Base-by-base conservation (phyloP, 148 eudicot genomes). In the Amaranthus cruentus region DNA sequence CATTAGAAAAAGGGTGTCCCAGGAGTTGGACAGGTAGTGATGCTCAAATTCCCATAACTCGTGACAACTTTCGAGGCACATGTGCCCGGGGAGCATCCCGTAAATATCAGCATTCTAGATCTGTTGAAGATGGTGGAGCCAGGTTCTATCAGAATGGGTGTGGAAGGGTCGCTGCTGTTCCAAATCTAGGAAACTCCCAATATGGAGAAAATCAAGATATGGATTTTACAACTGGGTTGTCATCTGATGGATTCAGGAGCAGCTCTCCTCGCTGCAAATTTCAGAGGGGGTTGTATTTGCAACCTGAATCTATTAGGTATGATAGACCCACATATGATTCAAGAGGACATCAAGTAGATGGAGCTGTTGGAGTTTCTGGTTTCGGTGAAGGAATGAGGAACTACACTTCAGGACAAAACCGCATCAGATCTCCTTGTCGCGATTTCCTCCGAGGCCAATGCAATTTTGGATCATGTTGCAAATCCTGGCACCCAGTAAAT, bases 381-480 rank as follows among this genome's bases (percentile, higher is more conserved):
- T 70, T 74, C 53, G 75, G 56, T 64, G 74, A 74, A 74, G 66
- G 52, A 43, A 56, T 53, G 42, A 57, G 58, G 14, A 71, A 14
- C 50, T 68, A 62, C 49, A 49, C 48, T 14, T 65, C 72, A 47
- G 51, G 54, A 56, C 75, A 70, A 14, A 12, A 2, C 64, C 53
- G 56, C 43, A 74, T 70, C 59, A 79, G 70, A 68, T 75, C 82
- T 75, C 82, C 82, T 56, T 79, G 82, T 52, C 81, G 77, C 46
- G 64, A 62, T 62, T 79, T 55, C 57, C 82, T 74, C 47, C 62
- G 56, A 42, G 81, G 81, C 44, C 62, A 18, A 56, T 80, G 79
- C 53, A 54, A 18, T 9, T 50, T n/a, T 55, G 82, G 77, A 69
- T 58, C 78, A 47, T 64, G 66, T 63, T 74, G 82, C 71, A 63